Conservation (phyloP, 345 rosid genomes). For the Psidium guajava region DNA sequence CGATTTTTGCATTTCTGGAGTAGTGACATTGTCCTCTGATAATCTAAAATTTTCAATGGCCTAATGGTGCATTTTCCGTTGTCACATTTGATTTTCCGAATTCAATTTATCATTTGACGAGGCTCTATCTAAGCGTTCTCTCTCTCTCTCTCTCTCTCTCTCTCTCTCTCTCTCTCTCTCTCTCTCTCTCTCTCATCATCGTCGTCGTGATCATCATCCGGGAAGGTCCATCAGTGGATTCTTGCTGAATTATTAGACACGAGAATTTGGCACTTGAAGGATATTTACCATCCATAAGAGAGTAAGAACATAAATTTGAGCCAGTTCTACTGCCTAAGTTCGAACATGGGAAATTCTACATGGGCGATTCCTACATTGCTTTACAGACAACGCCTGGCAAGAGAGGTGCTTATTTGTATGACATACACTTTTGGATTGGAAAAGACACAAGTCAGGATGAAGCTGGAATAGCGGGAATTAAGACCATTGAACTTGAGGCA, state of each 20-base stretch:
- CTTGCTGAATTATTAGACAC: background rate
- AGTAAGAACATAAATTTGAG: conserved; percentile 29
- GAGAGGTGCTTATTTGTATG: conserved; percentile 75
- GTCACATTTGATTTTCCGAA: too few species aligned
- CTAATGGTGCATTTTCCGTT: too few species aligned
- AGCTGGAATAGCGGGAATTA: conserved; percentile 95
- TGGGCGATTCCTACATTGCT: conserved; percentile 88
- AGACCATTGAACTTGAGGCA: conserved; percentile 91
- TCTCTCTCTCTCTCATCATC: too few species aligned
- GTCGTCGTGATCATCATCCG: background rate
- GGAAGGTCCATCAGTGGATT: background rate
- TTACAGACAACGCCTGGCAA: conserved; percentile 81
- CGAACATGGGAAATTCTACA: conserved; percentile 86
- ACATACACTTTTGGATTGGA: conserved; percentile 98
- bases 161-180: background rate
- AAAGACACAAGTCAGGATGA: conserved; percentile 98
- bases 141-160: too few species aligned
- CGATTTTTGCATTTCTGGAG: too few species aligned
- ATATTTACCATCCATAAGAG: background rate
- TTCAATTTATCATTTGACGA: too few species aligned
- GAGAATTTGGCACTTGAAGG: background rate
- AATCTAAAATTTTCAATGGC: too few species aligned
- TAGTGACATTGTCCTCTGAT: too few species aligned
- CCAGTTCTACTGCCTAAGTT: conserved; percentile 77
- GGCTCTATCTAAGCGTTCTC: too few species aligned